Base-by-base conservation (phyloP, 108 stramenopile species). In the Bacterosira constricta region DNA sequence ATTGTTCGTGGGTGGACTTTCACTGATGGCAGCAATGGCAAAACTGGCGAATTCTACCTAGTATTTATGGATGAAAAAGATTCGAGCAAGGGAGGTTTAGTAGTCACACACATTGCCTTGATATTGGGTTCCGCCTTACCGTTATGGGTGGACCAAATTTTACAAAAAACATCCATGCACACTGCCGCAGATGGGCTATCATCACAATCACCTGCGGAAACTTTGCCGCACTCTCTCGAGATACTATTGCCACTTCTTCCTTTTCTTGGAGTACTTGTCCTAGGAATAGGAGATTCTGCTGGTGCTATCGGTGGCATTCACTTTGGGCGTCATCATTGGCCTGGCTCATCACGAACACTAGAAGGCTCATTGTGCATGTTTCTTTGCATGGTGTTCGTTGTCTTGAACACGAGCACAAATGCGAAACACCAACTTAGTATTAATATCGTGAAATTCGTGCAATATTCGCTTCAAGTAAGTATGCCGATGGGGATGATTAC, bases 341-440 rank as follows among this genome's bases (percentile, higher is more conserved):
- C 71, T 59, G 85, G 69, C 34, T 84, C 85, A 36, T 63, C 63
- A 51, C 83, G 88, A 26, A 90, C 92, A 12, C 20, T 90, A 39
- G 88, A 93, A 75, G 92, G 92, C 26, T 88, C 88, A 6, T 34
- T 85, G 2, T 87, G 82, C 56, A 93, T 93, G 92, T 85, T 83
- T 53, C n/a, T 73, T 12, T 88, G 86, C 34, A 86, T 93, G 83
- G 20, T 72, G 29, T 63, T 44, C 55, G 59, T 21, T 30, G 20
- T 58, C n/a, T 37, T 54, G 12, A 55, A 25, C 26, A 20, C 36
- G 23, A 12, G 27, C 12, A 58, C 56, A 49, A 68, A 23, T 17
- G 27, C 31, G 32, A 42, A 45, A 26, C n/a, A n/a, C n/a, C n/a
- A n/a, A n/a, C n/a, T n/a, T n/a, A n/a, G n/a, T n/a, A n/a, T 59